phyloP scores from a whole-genome alignment of 805 yeast genomes.

The Teunomyces kruisii region DNA sequence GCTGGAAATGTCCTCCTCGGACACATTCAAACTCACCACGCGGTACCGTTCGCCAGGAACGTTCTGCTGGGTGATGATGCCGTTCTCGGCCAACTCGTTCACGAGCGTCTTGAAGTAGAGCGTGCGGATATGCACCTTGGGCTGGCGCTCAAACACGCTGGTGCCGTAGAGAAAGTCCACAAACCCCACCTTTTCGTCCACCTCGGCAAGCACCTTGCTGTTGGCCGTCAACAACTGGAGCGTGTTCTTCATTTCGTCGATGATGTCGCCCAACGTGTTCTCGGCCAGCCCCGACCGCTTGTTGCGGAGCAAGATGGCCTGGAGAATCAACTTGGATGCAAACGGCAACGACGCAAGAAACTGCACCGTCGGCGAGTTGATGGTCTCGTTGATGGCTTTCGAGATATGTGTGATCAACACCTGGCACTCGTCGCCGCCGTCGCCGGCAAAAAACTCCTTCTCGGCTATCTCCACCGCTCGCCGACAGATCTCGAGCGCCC shows the following conservation, averaged over 20 bases:
- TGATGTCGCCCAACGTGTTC: constrained; percentile 67
- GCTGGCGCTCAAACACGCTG: constrained; percentile 8
- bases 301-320: constrained; percentile 61
- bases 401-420: constrained; percentile 75
- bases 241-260: constrained; percentile 69
- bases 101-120: constrained; percentile 60
- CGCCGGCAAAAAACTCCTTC: constrained; percentile 43
- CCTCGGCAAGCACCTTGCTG: constrained; percentile 14
- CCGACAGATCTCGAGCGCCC: constrained; percentile 84
- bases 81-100: constrained; percentile 74
- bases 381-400: constrained; percentile 76
- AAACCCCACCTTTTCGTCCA: constrained; percentile 24
- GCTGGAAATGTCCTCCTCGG: constrained; percentile 65
- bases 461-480: constrained; percentile 91
- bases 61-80: constrained; percentile 68
- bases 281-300: constrained; percentile 73
- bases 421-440: constrained; percentile 24
- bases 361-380: constrained; percentile 66
- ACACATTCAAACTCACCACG: constrained; percentile 61
- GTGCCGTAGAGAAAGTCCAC: constrained; percentile 32
- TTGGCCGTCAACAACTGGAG: constrained; percentile 40
- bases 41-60: constrained; percentile 67
- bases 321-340: constrained; percentile 69
- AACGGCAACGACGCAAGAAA: constrained; percentile 63
- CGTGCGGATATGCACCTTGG: constrained; percentile 43